These are phyloP conservation scores for Neurospora sp. DNA, from an alignment of 495 filamentous ascomycete species.

Conservation along the genomic window DNA sequence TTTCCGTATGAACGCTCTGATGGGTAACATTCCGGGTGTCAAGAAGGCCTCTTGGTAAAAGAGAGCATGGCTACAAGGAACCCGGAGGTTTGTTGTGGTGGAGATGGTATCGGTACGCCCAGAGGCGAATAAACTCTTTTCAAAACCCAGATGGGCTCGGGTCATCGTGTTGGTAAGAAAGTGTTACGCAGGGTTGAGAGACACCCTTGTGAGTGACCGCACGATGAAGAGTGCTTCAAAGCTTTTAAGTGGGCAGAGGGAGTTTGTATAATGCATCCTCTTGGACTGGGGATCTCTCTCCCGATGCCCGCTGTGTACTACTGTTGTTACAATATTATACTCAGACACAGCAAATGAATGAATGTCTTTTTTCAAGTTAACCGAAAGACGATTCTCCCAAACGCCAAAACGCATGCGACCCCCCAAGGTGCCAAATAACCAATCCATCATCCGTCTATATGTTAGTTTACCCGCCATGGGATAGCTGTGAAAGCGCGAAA, in stretches of 20 bases:
- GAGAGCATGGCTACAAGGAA: background rate
- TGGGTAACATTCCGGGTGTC: conserved; percentile 83
- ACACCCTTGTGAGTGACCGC: background rate
- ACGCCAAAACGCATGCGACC: conserved; percentile 10
- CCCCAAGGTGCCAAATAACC: background rate
- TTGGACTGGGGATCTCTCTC: background rate
- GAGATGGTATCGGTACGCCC: background rate
- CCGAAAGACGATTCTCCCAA: background rate
- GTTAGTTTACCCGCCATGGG: conserved; percentile 1
- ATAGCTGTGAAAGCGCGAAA: conserved; percentile 2
- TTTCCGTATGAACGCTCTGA: conserved; percentile 81
- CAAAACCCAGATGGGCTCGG: background rate
- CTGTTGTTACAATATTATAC: conserved; percentile 18
- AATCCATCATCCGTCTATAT: background rate
- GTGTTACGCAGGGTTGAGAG: background rate
- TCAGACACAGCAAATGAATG: conserved; percentile 1
- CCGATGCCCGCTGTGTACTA: conserved; percentile 8
- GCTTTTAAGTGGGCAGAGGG: background rate
- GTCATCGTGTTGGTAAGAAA: background rate
- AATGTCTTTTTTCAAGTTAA: background rate
- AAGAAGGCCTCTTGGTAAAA: conserved; percentile 90
- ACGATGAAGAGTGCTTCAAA: background rate
- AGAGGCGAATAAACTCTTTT: background rate
- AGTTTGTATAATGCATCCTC: conserved; percentile 4
- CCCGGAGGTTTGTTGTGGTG: background rate